A percentile compares a stretch with the other conserved stretches of the same genome.
Evolutionary conservation across 2,329 filamentous ascomycete genomes (phyloP).

Genomic region (Aspergillus ochraceus): DNA sequence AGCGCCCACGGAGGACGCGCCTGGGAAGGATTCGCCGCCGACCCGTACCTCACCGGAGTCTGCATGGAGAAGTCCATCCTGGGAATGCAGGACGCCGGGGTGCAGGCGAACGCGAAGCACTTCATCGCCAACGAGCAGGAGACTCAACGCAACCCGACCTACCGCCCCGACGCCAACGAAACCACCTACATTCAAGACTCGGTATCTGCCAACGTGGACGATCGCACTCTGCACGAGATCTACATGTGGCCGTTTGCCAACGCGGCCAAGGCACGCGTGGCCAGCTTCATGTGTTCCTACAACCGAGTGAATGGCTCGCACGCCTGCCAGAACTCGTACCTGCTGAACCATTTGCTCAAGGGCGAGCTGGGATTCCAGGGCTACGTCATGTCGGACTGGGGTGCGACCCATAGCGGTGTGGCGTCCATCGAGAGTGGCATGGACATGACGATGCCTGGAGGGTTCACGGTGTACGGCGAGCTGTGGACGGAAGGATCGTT

Average conservation of each 20-base stretch:
- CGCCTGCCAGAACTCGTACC: too few species aligned
- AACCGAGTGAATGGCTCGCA: slow-evolving; percentile 64
- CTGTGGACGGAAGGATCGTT: too few species aligned
- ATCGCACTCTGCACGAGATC: slow-evolving; percentile 64
- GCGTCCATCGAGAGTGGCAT: slow-evolving; percentile 47
- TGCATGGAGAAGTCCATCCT: slow-evolving; percentile 20
- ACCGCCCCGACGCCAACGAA: slow-evolving; percentile 28
- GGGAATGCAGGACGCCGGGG: slow-evolving; percentile 6
- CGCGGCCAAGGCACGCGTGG: slow-evolving; percentile 57
- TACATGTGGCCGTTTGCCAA: slow-evolving; percentile 69
- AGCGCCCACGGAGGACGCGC: slow-evolving; percentile 43
- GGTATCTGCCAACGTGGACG: slow-evolving; percentile 64
- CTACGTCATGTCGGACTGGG: slow-evolving; percentile 78
- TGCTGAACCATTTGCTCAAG: slow-evolving; percentile 63
- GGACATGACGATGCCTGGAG: too few species aligned
- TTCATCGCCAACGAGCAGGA: slow-evolving; percentile 14
- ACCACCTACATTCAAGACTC: slow-evolving; percentile 35
- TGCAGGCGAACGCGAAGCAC: slow-evolving; percentile 60
- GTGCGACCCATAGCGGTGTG: slow-evolving; percentile 70
- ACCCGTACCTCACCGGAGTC: slow-evolving; percentile 8
- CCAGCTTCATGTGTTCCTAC: slow-evolving; percentile 59
- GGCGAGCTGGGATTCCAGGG: slow-evolving; percentile 79
- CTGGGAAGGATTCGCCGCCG: slow-evolving; percentile 35
- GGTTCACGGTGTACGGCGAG: too few species aligned
- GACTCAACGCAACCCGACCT: slow-evolving; percentile 17